Evolutionary conservation across 768 basidiomycete species (phyloP), one percentile per base, ranked within the genome.

Genomic region (Daedalea quercina): DNA sequence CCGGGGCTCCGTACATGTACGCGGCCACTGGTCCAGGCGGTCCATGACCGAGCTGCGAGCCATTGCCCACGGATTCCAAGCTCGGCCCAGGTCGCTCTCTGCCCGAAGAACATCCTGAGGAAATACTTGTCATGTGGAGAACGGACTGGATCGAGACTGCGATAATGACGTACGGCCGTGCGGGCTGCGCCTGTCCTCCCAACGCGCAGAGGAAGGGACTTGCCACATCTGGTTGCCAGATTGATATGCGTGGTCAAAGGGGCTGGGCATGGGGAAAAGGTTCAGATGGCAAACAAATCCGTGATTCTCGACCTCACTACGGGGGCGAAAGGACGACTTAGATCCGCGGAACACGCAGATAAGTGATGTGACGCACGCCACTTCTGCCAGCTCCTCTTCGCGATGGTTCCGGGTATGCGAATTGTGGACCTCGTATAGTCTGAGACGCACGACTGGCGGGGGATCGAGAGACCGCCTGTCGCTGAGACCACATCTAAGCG

Each of bases 241-340:
- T 22, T 3, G 17, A 23, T n/a, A 17, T 40, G 37, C 19, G 8
- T 15, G 37, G 3, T 40, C 7, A 19, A 7, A 19, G 12, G 3
- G 35, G 28, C 2, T 3, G 11, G 59, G 60, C 1, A 86, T 77
- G 3, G 82, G 84, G 56, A 87, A 87, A 17, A 91, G 72, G 67
- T 90, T 89, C 31, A 87, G 84, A 2, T 83, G 85, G 67, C 89
- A 90, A 15, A 91, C 64, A 12, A 89, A 72, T 1, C 88, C 89
- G 26, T 80, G 41, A 0, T 46, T 28, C 17, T 44, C n/a, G 13
- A 44, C 22, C 9, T 45, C 42, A 28, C 51, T 52, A 26, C 17
- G 11, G 34, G n/a, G 6, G 47, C 3, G 45, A 40, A n/a, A 4
- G 15, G 22, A 47, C n/a, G 49, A 58, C 44, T 24, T 37, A 15